Evolutionary conservation across 495 filamentous ascomycete genomes (phyloP), one percentile per base, ranked within the genome.

Genomic region (Articulospora tetracladia): DNA sequence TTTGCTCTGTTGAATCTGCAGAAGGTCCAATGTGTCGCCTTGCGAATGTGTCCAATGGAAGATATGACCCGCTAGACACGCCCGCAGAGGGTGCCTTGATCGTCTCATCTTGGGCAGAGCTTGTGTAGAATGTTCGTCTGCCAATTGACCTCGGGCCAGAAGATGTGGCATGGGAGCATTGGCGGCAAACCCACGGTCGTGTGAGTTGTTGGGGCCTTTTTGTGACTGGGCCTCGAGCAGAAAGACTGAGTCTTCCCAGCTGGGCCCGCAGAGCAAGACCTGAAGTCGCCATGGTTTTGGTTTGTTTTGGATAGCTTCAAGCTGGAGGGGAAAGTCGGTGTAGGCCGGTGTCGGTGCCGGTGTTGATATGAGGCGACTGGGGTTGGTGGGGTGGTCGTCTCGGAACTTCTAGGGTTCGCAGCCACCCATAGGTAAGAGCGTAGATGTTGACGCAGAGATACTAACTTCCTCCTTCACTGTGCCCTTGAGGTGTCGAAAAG

Each of bases 21-120:
- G 88, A 86, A n/a, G 94, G 94, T 2, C 94, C 94, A 74, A 98
- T 96, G 69, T 98, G 94, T n/a, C 94, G 85, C 25, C 87, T 79
- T 53, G 89, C 80, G 70, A 98, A 98, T 24, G 85, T 89, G 74
- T 76, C 76, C 32, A 70, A 61, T 26, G 68, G 64, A 10, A 63
- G 64, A 66, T 72, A 76, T 27, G 61, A 39, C 0, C 54, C 50
- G 6, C 50, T 53, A 0, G 63, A 56, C n/a, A n/a, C 55, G 17
- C 36, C 55, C 0, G 48, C 39, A 17, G 53, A 28, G 3, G 46
- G 47, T 0, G 54, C 15, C 0, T 27, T 62, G 51, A 59, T 60
- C 3, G 61, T 32, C 28, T 62, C 67, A 65, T 67, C 67, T 1
- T 41, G 60, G 19, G 60, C 55, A 58, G 65, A 67, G 60, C 65